These are phyloP conservation scores for Artomyces pyxidatus DNA, from an alignment of 768 basidiomycete species.

Conservation along the genomic window DNA sequence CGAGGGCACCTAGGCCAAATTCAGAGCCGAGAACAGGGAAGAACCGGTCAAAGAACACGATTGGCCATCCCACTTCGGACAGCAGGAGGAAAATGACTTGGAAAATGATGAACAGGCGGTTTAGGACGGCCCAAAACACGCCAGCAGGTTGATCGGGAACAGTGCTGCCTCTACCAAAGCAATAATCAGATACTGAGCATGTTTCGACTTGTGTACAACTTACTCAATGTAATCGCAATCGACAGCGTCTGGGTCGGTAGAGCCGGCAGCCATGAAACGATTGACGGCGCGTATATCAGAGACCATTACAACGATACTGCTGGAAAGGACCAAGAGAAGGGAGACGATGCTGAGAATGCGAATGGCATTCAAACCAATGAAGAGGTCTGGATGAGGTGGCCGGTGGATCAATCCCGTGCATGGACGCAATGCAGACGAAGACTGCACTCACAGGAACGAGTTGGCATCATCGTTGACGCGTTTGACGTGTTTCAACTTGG, in stretches of 20 bases:
- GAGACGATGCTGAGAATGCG: conserved; percentile 74
- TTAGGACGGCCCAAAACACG: conserved; percentile 85
- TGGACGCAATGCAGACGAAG: background rate
- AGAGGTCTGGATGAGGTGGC: conserved; percentile 35
- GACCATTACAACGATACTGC: conserved; percentile 66
- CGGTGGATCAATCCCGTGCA: background rate
- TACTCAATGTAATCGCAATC: conserved; percentile 78
- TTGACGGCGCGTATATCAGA: conserved; percentile 73
- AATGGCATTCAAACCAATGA: conserved; percentile 73
- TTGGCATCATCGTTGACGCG: conserved; percentile 6
- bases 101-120: conserved; percentile 79
- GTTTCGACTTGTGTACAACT: conserved; percentile 19
- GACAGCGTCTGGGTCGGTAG: conserved; percentile 28
- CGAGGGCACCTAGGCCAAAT: conserved; percentile 83
- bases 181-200: background rate
- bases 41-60: conserved; percentile 68
- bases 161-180: conserved; percentile 50
- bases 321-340: conserved; percentile 72
- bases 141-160: conserved; percentile 90
- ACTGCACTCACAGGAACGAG: conserved; percentile 5
- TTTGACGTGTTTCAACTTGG: background rate
- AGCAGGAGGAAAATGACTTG: conserved; percentile 74
- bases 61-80: conserved; percentile 79
- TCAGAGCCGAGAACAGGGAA: conserved; percentile 80
- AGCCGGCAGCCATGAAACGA: conserved; percentile 38